phyloP scores from a whole-genome alignment of 495 filamentous ascomycete species.

The Lophiostoma macrostomum region DNA sequence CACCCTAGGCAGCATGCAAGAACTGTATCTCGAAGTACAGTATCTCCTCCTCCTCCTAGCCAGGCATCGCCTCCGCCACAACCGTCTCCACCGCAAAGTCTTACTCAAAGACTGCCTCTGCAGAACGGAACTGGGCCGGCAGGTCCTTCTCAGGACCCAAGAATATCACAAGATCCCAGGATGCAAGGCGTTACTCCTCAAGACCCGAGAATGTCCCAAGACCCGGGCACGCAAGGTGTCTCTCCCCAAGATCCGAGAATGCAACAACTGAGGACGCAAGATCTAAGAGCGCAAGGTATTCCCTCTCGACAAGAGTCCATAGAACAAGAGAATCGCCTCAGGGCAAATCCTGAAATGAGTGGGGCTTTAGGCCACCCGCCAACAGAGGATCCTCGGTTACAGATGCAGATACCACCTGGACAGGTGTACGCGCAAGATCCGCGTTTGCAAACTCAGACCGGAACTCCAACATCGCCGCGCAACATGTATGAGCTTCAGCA shows the following conservation, averaged over 20 bases:
- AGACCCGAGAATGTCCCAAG: constrained; percentile 1
- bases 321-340: constrained; percentile 3
- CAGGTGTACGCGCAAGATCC: constrained; percentile 4
- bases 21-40: constrained; percentile 6
- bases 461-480: constrained; percentile 2
- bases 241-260: background rate
- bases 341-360: constrained; percentile 3
- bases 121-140: background rate
- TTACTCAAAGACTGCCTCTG: background rate
- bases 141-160: background rate
- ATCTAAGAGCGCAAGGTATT: background rate
- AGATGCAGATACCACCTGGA: background rate
- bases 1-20: background rate
- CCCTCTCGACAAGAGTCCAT: background rate
- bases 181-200: constrained; percentile 9
- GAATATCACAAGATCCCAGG: constrained; percentile 5
- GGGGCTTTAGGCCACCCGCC: background rate
- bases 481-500: constrained; percentile 30
- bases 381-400: constrained; percentile 18
- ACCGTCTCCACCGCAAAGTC: constrained; percentile 2
- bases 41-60: constrained; percentile 15
- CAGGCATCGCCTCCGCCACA: constrained; percentile 24
- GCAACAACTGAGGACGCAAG: background rate
- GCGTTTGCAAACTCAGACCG: constrained; percentile 1
- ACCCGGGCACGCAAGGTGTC: constrained; percentile 9